phyloP scores from a whole-genome alignment of 805 yeast genomes.

The Kazachstania martiniae region DNA sequence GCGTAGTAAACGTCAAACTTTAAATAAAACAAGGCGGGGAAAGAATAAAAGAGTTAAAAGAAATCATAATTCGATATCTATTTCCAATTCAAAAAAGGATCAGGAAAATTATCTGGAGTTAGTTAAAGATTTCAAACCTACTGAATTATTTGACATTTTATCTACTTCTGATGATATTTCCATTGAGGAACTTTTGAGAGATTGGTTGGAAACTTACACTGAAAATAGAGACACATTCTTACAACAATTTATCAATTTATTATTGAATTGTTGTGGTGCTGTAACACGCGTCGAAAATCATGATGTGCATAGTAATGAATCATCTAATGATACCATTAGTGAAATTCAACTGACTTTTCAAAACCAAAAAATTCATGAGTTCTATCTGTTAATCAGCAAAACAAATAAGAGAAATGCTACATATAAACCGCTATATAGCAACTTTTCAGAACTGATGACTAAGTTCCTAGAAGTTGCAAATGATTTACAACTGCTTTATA shows the following conservation, averaged over 20 bases:
- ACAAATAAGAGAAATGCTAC: conserved; percentile 32
- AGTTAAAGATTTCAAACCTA: conserved; percentile 36
- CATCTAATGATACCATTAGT: conserved; percentile 61
- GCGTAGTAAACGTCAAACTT: conserved; percentile 9
- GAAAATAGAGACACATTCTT: conserved; percentile 38
- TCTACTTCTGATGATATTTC: conserved; percentile 39
- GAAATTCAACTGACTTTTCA: conserved; percentile 59
- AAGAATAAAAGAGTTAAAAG: conserved; percentile 2
- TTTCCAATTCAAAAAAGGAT: conserved; percentile 13
- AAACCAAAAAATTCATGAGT: conserved; percentile 55
- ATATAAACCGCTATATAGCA: conserved; percentile 38
- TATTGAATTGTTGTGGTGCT: conserved; percentile 66
- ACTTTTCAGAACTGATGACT: conserved; percentile 45
- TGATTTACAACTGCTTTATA: conserved; percentile 52
- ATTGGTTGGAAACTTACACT: conserved; percentile 46
- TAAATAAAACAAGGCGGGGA: conserved; percentile 1
- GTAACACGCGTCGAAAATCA: conserved; percentile 56
- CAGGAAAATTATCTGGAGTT: conserved; percentile 28
- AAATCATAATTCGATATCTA: no score
- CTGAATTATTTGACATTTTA: conserved; percentile 40
- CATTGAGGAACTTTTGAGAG: conserved; percentile 40
- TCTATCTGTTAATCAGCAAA: conserved; percentile 49
- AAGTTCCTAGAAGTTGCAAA: conserved; percentile 42
- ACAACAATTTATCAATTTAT: conserved; percentile 53
- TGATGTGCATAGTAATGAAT: conserved; percentile 59